A percentile compares a stretch with the other conserved stretches of the same genome.
Evolutionary conservation across 139 green algal genomes (phyloP).

Genomic region (Spirogloea muscicola): DNA sequence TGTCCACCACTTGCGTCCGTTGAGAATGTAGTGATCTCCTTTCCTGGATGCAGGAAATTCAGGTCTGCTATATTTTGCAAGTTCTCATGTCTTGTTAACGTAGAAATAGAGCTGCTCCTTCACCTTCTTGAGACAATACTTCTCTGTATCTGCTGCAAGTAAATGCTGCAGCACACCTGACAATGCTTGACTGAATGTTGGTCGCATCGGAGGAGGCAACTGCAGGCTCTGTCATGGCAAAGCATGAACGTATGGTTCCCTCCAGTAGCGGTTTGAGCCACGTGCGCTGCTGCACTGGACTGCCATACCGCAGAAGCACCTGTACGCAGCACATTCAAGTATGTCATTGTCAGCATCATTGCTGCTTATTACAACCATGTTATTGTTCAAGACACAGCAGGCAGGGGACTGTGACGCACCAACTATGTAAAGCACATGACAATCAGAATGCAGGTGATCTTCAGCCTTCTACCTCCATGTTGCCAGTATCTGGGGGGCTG

Average conservation of each 20-base stretch:
- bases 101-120: too few relatives aligned
- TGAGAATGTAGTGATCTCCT: slow-evolving; percentile 57
- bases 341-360: too few relatives aligned
- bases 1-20: slow-evolving; percentile 96
- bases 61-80: too few relatives aligned
- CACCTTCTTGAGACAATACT: too few relatives aligned
- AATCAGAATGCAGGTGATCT: too few relatives aligned
- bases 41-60: slow-evolving; percentile 22
- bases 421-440: too few relatives aligned
- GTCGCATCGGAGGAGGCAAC: slow-evolving; percentile 95
- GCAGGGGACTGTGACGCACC: too few relatives aligned
- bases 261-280: slow-evolving; percentile 87
- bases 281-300: slow-evolving; percentile 67
- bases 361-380: too few relatives aligned
- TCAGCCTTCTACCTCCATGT: slow-evolving; percentile 99
- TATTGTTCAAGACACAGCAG: too few relatives aligned
- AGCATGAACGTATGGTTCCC: slow-evolving; percentile 86
- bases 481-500: slow-evolving; percentile 94
- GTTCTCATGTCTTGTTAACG: too few relatives aligned
- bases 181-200: slow-evolving; percentile 77
- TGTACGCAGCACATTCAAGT: too few relatives aligned
- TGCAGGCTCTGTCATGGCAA: slow-evolving; percentile 96
- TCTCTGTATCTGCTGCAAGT: too few relatives aligned
- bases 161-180: slow-evolving; percentile 1
- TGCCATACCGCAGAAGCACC: slow-evolving; percentile 77